phyloP scores from a whole-genome alignment of 371 early-diverging fungal species.

The Syncephalastrum contaminatum region DNA sequence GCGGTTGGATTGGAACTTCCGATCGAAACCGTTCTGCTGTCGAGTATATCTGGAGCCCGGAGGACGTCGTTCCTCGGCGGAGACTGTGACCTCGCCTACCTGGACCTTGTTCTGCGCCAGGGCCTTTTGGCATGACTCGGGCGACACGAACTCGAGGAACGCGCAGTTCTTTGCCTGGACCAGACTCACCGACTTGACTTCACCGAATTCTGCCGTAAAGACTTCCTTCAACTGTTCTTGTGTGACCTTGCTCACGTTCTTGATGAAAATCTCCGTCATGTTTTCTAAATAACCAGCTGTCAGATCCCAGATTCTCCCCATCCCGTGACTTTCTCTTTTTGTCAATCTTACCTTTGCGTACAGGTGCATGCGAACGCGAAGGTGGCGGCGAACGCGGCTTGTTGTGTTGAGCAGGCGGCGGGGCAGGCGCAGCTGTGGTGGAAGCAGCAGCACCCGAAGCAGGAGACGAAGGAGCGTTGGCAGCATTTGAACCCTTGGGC shows the following conservation, averaged over 20 bases:
- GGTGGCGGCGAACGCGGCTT: background rate
- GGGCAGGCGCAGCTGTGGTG: background rate
- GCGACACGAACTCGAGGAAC: conserved; percentile 33
- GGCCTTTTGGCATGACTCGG: conserved; percentile 43
- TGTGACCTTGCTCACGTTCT: conserved; percentile 26
- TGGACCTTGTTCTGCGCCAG: conserved; percentile 33
- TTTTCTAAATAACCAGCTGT: conserved; percentile 3
- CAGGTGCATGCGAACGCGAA: conserved; percentile 3
- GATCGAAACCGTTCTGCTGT: conserved; percentile 14
- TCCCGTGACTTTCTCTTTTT: background rate
- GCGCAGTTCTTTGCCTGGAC: conserved; percentile 24
- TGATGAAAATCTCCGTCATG: conserved; percentile 39
- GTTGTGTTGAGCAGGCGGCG: too few relatives aligned
- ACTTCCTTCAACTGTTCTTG: conserved; percentile 36
- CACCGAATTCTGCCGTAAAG: conserved; percentile 35
- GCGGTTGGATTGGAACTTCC: conserved; percentile 14
- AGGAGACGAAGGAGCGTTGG: too few relatives aligned
- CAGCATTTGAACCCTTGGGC: too few relatives aligned
- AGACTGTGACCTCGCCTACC: conserved; percentile 19
- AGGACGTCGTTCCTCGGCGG: conserved; percentile 45
- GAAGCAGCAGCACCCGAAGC: background rate
- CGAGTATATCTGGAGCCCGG: conserved; percentile 12
- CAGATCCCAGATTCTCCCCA: too few relatives aligned
- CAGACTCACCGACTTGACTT: conserved; percentile 30
- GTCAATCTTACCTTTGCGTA: conserved; percentile 13